Percentiles rank a stretch among this genome's conserved stretches.
phyloP scores from a whole-genome alignment of 495 filamentous ascomycete genomes.

The Astrocystis sublimbata region DNA sequence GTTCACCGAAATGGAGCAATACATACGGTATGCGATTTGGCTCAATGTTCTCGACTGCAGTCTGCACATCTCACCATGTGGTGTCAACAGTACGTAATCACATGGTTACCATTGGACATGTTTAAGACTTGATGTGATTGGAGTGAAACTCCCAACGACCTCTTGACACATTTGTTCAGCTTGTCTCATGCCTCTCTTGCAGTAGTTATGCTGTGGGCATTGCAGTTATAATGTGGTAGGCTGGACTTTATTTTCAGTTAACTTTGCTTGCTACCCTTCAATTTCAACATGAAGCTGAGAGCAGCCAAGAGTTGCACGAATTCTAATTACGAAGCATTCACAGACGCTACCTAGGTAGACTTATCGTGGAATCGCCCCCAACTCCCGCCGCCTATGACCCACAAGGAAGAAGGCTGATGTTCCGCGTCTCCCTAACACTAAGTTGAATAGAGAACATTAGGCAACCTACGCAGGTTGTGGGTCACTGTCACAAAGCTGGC shows the following conservation, averaged over 20 bases:
- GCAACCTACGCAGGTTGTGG: no score
- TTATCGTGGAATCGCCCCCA: no score
- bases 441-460: no score
- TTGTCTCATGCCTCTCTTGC: neutral
- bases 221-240: neutral
- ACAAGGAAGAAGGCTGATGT: no score
- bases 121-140: neutral
- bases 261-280: neutral
- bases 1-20: conserved; percentile 1
- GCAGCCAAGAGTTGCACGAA: no score
- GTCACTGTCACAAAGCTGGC: no score
- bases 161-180: neutral
- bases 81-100: neutral
- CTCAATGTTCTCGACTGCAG: neutral
- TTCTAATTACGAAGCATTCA: no score
- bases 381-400: no score
- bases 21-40: neutral
- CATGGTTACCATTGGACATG: neutral
- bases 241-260: neutral
- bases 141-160: neutral
- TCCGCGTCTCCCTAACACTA: no score
- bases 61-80: neutral
- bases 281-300: no score
- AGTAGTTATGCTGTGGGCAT: neutral
- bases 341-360: no score